Percentiles rank a stretch among this genome's conserved stretches.
Evolutionary conservation across 306 rosid genomes (phyloP).

Genomic region (Castanopsis chinensis): DNA sequence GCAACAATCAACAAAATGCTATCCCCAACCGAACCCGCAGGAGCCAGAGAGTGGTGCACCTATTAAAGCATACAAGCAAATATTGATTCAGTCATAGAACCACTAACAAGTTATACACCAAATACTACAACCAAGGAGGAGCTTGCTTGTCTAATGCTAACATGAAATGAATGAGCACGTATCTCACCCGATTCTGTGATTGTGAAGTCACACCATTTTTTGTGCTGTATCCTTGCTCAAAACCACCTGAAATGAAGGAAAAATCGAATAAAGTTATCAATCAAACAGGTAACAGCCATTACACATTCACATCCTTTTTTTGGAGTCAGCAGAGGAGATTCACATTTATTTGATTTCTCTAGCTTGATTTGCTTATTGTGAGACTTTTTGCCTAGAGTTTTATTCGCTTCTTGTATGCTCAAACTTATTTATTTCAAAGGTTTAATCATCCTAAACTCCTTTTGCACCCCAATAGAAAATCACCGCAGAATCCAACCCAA

Average conservation of each 20-base stretch:
- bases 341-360: background rate
- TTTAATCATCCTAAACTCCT: background rate
- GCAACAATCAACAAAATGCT: conserved; percentile 59
- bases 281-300: background rate
- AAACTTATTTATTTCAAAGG: background rate
- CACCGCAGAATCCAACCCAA: background rate
- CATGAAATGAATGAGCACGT: background rate
- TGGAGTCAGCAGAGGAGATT: background rate
- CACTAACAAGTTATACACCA: background rate
- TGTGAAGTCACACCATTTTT: conserved; percentile 30
- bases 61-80: conserved; percentile 23
- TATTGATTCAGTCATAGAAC: background rate
- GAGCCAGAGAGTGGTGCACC: conserved; percentile 33
- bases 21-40: conserved; percentile 57
- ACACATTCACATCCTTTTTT: background rate
- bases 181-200: conserved; percentile 39
- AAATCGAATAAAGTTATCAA: background rate
- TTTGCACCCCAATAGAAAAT: background rate
- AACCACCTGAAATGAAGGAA: conserved; percentile 22
- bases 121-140: background rate
- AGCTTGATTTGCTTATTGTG: background rate
- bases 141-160: too few species aligned
- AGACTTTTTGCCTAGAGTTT: background rate
- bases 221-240: conserved; percentile 16
- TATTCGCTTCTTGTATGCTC: background rate